Evolutionary conservation across 75 land plant genomes (phyloP).

Genomic region (Pinus taeda): DNA sequence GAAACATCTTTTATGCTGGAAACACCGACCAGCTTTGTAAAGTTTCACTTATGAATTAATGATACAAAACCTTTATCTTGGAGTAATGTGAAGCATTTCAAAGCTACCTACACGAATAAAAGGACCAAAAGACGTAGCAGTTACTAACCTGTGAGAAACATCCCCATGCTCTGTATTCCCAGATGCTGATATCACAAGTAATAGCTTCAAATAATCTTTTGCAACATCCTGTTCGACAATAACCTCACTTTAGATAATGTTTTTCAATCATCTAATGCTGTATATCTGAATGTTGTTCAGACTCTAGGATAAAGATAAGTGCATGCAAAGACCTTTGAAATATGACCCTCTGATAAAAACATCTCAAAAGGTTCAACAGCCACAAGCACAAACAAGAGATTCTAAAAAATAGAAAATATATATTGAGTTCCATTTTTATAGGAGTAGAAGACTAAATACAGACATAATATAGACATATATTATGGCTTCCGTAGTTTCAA

Average conservation of each 20-base stretch:
- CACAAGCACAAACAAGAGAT: not conserved
- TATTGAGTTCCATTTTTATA: not conserved
- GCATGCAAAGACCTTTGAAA: not conserved
- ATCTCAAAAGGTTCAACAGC: not conserved
- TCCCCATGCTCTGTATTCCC: constrained; percentile 57
- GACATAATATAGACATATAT: not conserved
- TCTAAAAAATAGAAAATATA: not conserved
- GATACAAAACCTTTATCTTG: not conserved
- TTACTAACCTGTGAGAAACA: constrained; percentile 61
- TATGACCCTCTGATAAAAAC: not conserved
- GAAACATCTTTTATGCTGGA: constrained; percentile 83
- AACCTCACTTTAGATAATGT: not conserved
- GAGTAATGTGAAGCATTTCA: not conserved
- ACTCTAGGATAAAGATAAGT: not conserved
- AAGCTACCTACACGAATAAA: constrained; percentile 3
- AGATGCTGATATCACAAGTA: constrained; percentile 76
- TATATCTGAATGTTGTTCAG: not conserved
- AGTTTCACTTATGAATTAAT: not conserved
- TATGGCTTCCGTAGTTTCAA: not conserved
- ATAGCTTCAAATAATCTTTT: constrained; percentile 86
- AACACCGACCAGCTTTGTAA: not conserved
- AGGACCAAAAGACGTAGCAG: not conserved
- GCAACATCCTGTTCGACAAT: constrained; percentile 59
- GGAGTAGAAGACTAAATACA: not conserved
- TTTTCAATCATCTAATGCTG: constrained; percentile 7